Base-by-base conservation (phyloP, 495 filamentous ascomycete species). In the Hyaloscypha bicolor region DNA sequence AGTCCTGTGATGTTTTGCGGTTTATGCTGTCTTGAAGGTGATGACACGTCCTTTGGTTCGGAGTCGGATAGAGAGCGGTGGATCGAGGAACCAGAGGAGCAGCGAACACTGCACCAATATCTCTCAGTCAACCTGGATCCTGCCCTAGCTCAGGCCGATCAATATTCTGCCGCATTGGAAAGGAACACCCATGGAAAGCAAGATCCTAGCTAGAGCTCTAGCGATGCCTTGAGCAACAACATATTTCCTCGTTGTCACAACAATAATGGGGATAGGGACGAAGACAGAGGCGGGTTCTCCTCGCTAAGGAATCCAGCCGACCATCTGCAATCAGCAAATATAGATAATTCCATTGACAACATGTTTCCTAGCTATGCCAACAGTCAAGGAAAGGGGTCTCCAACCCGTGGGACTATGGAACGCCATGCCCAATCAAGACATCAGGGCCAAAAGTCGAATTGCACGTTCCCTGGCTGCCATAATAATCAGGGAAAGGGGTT, bases 41-140 rank as follows among this genome's bases (percentile, higher is more conserved):
- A 25, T 16, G 53, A 55, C 4, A 25, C 21, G 30, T 29, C 53
- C 14, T 29, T 16, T 16, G 4, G 8, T 55, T 55, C 53, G 14
- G 14, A 55, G 14, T 55, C 53, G 53, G 53, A 55, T 55, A n/a
- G 14, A 25, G 53, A 55, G 53, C 53, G 53, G 53, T 55, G 53
- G 53, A 55, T 31, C 14, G 53, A 55, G 53, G 53, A 55, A 55
- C 53, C 53, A 55, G 53, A 55, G 53, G 53, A 55, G 14, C 53
- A 55, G 53, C 53, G 6, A 55, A 55, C 53, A 55, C 14, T 9
- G 21, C 21, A 6, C 21, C 53, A 5, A 55, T 55, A 55, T 55
- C 53, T 55, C 53, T 29, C 53, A 29, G 14, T 16, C 30, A 55
- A 55, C 53, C 53, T 55, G 21, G 53, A 55, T 55, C 53, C 53